phyloP scores from a whole-genome alignment of 805 yeast genomes.

The Myxozyma sirexii region DNA sequence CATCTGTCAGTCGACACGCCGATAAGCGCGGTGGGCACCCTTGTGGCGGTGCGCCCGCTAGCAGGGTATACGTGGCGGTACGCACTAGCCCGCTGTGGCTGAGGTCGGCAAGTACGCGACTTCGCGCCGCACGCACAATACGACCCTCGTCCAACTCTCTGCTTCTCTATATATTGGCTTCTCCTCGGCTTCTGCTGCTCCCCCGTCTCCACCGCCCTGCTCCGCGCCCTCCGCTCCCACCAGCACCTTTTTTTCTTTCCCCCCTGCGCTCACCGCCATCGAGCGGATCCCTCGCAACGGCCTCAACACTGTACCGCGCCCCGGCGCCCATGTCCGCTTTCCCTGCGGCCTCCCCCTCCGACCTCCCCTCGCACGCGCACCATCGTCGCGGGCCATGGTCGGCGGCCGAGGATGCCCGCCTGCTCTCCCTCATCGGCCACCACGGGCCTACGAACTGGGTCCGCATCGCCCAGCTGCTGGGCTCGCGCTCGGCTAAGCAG shows the following conservation, averaged over 20 bases:
- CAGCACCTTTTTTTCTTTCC: too few species aligned
- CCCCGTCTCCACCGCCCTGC: too few species aligned
- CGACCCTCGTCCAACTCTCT: not conserved
- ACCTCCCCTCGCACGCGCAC: not conserved
- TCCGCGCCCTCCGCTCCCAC: too few species aligned
- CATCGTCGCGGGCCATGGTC: slow-evolving; percentile 77
- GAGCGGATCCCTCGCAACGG: slow-evolving; percentile 1
- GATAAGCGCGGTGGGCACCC: too few species aligned
- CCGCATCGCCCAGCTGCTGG: slow-evolving; percentile 69
- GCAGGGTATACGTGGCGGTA: too few species aligned
- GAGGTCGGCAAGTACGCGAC: not conserved
- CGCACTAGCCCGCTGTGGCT: not conserved
- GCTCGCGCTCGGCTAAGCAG: slow-evolving; percentile 85
- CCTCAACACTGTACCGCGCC: not conserved
- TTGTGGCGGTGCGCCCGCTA: too few species aligned
- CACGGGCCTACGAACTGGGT: slow-evolving; percentile 91
- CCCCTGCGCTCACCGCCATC: not conserved
- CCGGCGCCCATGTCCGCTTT: slow-evolving; percentile 12
- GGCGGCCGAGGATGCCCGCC: slow-evolving; percentile 74
- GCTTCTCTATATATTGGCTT: too few species aligned
- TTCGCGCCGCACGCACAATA: slow-evolving; percentile 9
- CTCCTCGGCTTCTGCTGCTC: too few species aligned
- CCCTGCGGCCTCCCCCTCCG: slow-evolving; percentile 1
- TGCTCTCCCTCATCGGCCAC: slow-evolving; percentile 66
- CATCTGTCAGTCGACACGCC: too few species aligned